These are phyloP conservation scores for Mortierella sp. DNA, from an alignment of 371 early-diverging fungal species.

Conservation along the genomic window DNA sequence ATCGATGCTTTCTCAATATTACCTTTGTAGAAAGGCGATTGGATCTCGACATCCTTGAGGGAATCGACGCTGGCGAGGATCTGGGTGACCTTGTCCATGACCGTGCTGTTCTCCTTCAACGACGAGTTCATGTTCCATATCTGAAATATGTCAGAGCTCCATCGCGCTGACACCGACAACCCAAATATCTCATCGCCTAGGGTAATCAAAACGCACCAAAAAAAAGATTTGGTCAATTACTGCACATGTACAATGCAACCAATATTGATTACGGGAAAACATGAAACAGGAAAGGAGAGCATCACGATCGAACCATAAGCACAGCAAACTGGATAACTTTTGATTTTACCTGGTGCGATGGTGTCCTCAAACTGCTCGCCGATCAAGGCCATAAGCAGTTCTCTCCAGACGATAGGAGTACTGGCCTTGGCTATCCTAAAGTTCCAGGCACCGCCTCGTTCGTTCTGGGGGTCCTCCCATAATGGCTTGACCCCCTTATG, in stretches of 20 bases:
- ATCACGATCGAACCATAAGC: not conserved
- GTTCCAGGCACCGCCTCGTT: constrained; percentile 82
- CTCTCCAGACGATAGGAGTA: constrained; percentile 68
- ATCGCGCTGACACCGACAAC: constrained; percentile 69
- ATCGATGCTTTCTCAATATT: constrained; percentile 16
- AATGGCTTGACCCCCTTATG: constrained; percentile 78
- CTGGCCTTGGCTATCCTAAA: constrained; percentile 72
- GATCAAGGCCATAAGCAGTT: constrained; percentile 69
- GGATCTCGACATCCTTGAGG: constrained; percentile 64
- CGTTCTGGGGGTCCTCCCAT: constrained; percentile 87
- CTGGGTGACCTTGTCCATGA: constrained; percentile 61
- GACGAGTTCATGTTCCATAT: constrained; percentile 73
- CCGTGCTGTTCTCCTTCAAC: constrained; percentile 52
- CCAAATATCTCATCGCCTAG: constrained; percentile 72
- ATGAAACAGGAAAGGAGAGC: not conserved
- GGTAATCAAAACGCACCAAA: not conserved
- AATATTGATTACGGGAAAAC: no score
- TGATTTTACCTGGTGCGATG: constrained; percentile 59
- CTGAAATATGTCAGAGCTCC: constrained; percentile 71
- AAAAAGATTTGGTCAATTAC: no score
- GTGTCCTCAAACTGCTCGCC: constrained; percentile 71
- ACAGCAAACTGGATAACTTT: not conserved
- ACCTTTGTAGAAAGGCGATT: constrained; percentile 75
- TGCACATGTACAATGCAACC: no score
- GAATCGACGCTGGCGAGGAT: constrained; percentile 14